These are phyloP conservation scores for Hygrophoropsis aurantiaca DNA, from an alignment of 768 basidiomycete species.

Conservation along the genomic window DNA sequence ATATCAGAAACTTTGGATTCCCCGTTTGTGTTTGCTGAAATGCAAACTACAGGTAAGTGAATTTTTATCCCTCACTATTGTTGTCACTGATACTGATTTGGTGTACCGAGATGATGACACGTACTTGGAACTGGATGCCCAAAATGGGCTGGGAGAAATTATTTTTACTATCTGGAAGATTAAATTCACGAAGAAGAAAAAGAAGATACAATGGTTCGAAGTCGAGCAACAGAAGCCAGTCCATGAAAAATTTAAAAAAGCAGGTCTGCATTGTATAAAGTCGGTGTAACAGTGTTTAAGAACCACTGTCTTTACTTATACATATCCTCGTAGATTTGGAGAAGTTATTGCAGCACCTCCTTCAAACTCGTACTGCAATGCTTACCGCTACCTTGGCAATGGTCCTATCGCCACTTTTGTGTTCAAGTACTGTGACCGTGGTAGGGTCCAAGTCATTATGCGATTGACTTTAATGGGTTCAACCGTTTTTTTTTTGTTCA, in stretches of 20 bases:
- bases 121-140: constrained; percentile 8
- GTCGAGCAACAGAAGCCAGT: constrained; percentile 3
- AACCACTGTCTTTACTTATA: not conserved
- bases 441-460: too few species aligned
- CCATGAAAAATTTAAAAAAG: constrained; percentile 10
- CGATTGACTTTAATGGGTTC: too few species aligned
- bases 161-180: constrained; percentile 1
- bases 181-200: not conserved
- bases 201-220: not conserved
- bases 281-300: not conserved
- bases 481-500: too few species aligned
- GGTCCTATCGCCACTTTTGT: constrained; percentile 7
- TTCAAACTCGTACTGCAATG: not conserved
- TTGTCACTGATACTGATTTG: too few species aligned
- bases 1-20: not conserved
- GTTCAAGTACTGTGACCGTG: constrained; percentile 12
- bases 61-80: not conserved
- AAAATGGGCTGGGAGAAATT: constrained; percentile 6
- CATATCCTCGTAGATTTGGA: constrained; percentile 7
- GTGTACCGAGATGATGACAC: constrained; percentile 6
- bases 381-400: too few species aligned
- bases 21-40: constrained; percentile 16
- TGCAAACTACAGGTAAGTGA: constrained; percentile 15
- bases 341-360: constrained; percentile 4
- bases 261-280: constrained; percentile 5